Base-by-base conservation (phyloP, 495 filamentous ascomycete species). In the Usnea hakonensis region DNA sequence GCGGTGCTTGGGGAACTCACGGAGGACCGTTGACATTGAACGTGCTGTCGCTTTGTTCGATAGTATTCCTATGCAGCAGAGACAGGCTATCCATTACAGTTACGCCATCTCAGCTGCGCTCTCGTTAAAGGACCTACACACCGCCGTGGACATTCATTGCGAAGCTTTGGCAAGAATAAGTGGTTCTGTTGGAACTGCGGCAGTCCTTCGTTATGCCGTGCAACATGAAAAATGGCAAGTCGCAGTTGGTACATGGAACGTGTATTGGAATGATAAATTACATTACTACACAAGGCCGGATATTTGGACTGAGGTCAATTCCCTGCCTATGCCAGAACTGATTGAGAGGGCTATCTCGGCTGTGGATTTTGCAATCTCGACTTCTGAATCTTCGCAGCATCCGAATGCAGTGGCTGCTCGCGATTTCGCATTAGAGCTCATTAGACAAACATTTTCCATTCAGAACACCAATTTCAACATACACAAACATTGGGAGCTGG, bases 11-110 rank as follows among this genome's bases (percentile, higher is more conserved):
- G 73, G 71, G 40, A 61, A 43, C 8, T 81, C 81, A 8, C 41
- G 64, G 5, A 58, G 65, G 13, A 30, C 53, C 2, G 33, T 73
- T 32, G 74, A 83, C 68, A 59, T 68, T 36, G 69, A 74, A 67
- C 68, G 77, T 37, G 70, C 70, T n/a, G 70, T 75, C 60, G 65
- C 72, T 11, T 28, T 83, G 5, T 80, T 84, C 61, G 62, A 76
- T 30, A 35, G 48, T 17, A 77, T 81, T 46, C 58, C 72, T 26
- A 38, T 58, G 2, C 40, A 70, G 19, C 55, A 67, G 26, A 72
- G 77, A 30, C 68, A 70, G 1, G 64, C 64, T 17, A 66, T 70
- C 9, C 74, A 81, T 65, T 83, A 77, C 63, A 58, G 68, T 26
- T 61, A 71, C 53, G 67, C 78, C 46, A 64, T 70, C 16, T 61